Evolutionary conservation across 106 monocot species (phyloP).

Genomic region (Agapanthus africanus): DNA sequence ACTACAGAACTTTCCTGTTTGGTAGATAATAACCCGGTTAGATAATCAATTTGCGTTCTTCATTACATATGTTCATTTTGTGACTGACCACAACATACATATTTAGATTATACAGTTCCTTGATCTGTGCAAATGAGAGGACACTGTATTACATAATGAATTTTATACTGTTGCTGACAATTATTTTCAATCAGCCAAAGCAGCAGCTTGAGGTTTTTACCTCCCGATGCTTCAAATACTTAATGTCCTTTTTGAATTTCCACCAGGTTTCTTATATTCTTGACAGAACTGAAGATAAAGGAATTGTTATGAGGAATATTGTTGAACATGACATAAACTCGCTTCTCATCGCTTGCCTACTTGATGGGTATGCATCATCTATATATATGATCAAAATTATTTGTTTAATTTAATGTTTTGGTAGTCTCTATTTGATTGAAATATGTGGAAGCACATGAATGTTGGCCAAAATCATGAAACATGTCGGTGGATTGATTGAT

Average conservation of each 20-base stretch:
- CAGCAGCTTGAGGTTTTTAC: neutral
- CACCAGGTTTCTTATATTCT: slow-evolving; percentile 64
- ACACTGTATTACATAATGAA: too few relatives aligned
- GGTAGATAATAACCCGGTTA: too few relatives aligned
- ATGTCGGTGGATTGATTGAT: neutral
- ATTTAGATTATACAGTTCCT: neutral
- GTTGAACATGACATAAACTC: slow-evolving; percentile 43
- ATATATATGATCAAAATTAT: too few relatives aligned
- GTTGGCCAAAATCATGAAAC: neutral
- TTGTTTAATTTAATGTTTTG: neutral
- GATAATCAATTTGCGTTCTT: too few relatives aligned
- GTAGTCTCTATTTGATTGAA: neutral
- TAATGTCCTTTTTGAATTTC: slow-evolving; percentile 2
- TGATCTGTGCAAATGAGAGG: neutral
- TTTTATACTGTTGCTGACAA: neutral
- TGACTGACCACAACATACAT: neutral
- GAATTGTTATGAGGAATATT: slow-evolving; percentile 38
- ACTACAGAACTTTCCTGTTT: too few relatives aligned
- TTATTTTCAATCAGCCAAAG: neutral
- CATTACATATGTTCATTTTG: too few relatives aligned
- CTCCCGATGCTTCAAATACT: neutral
- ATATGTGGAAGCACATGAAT: neutral
- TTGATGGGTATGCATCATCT: slow-evolving; percentile 75
- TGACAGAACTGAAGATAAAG: slow-evolving; percentile 46
- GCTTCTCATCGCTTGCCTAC: slow-evolving; percentile 59